Percentiles rank a stretch among this genome's conserved stretches.
Evolutionary conservation across 2,329 filamentous ascomycete species (phyloP).

Genomic region (Xylogone sp.): DNA sequence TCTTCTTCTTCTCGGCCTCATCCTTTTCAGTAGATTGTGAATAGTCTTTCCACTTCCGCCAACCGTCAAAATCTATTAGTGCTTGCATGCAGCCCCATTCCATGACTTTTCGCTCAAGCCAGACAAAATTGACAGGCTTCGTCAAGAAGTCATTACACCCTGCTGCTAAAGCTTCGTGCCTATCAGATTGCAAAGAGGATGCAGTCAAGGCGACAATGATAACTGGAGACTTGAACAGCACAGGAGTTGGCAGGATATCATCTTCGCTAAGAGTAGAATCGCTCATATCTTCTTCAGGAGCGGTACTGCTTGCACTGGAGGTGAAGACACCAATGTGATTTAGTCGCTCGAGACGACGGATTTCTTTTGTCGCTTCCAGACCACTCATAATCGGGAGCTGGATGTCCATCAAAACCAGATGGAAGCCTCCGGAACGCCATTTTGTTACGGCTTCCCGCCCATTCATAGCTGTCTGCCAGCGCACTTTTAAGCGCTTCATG

Average conservation of each 20-base stretch:
- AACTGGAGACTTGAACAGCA: conserved; percentile 89
- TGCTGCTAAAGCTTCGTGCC: conserved; percentile 89
- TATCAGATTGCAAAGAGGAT: conserved; percentile 89
- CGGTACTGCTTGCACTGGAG: conserved; percentile 56
- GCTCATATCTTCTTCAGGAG: conserved; percentile 37
- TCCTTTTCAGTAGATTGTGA: conserved; percentile 42
- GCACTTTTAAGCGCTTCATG: conserved; percentile 90
- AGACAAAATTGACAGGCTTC: conserved; percentile 97
- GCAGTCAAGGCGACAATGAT: conserved; percentile 97
- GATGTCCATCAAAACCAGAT: conserved; percentile 97
- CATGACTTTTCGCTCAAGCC: conserved; percentile 95
- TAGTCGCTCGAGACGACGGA: conserved; percentile 79
- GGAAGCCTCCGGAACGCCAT: conserved; percentile 89
- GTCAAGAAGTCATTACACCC: conserved; percentile 98
- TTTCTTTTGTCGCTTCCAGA: conserved; percentile 91
- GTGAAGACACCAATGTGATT: conserved; percentile 92
- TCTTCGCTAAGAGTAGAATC: conserved; percentile 53
- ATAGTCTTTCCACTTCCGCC: conserved; percentile 95
- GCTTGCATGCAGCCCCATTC: conserved; percentile 99
- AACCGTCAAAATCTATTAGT: conserved; percentile 96
- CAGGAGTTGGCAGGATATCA: conserved; percentile 64
- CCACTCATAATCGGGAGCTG: conserved; percentile 96
- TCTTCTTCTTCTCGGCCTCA: conserved; percentile 38
- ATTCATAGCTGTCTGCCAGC: conserved; percentile 97
- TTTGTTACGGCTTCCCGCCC: conserved; percentile 89